These are phyloP conservation scores for Sordariomycetes sp. DNA, from an alignment of 2,329 filamentous ascomycete species.

Conservation along the genomic window DNA sequence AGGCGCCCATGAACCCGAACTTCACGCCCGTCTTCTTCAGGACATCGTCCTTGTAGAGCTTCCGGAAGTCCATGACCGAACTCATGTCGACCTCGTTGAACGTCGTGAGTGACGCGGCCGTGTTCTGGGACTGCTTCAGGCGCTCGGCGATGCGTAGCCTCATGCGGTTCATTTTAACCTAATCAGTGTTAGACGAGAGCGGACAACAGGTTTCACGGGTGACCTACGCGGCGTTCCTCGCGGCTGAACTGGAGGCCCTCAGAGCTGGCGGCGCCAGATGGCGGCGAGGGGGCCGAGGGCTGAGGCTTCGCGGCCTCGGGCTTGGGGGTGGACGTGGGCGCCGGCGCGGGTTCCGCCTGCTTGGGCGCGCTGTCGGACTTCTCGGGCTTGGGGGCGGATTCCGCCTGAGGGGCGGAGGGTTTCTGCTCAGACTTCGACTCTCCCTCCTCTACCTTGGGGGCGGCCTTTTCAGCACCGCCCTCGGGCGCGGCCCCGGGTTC, in stretches of 20 bases:
- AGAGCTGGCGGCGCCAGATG: not conserved
- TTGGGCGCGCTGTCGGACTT: slow-evolving; percentile 6
- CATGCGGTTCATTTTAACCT: slow-evolving; percentile 99
- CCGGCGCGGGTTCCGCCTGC: slow-evolving; percentile 18
- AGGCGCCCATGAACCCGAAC: slow-evolving; percentile 99
- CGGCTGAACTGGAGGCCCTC: slow-evolving; percentile 32
- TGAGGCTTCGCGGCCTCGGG: slow-evolving; percentile 18
- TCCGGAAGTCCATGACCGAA: slow-evolving; percentile 90
- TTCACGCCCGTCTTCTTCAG: slow-evolving; percentile 95
- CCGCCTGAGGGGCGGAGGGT: slow-evolving; percentile 33
- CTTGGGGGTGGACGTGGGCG: slow-evolving; percentile 22
- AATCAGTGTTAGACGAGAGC: not conserved
- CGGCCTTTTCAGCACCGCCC: slow-evolving; percentile 21
- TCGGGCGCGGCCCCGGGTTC: slow-evolving; percentile 62
- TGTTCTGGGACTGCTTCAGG: slow-evolving; percentile 98
- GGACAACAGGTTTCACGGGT: not conserved
- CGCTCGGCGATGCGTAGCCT: slow-evolving; percentile 92
- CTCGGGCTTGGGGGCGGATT: slow-evolving; percentile 27
- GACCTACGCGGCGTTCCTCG: slow-evolving; percentile 73
- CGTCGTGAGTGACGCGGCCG: slow-evolving; percentile 88
- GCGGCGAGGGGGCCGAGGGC: slow-evolving; percentile 6
- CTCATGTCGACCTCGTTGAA: slow-evolving; percentile 99
- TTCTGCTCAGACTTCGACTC: slow-evolving; percentile 25
- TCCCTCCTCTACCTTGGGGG: not conserved
- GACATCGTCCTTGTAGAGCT: slow-evolving; percentile 91